These are phyloP conservation scores for Amaranthus tricolor DNA, from an alignment of 179 eudicot species.

Conservation along the genomic window DNA sequence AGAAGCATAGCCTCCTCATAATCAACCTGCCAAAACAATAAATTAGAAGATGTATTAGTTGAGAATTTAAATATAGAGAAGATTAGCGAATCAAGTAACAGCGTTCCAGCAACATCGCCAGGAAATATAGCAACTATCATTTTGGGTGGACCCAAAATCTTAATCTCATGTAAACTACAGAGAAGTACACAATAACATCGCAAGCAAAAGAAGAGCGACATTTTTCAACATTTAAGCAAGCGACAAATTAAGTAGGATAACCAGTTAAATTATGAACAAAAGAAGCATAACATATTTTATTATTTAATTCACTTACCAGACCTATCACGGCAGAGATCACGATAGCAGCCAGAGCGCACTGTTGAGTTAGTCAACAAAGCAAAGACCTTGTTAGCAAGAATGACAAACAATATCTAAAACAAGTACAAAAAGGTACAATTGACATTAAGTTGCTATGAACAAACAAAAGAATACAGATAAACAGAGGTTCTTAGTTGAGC, in stretches of 20 bases:
- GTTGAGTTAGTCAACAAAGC: slow-evolving; percentile 30
- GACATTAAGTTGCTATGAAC: background rate
- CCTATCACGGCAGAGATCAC: slow-evolving; percentile 95
- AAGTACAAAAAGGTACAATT: background rate
- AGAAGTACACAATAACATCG: background rate
- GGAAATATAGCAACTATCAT: background rate
- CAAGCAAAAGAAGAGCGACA: background rate
- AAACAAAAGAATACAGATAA: background rate
- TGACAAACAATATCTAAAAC: slow-evolving; percentile 18
- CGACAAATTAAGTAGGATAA: background rate
- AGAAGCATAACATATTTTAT: background rate
- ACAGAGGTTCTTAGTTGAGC: slow-evolving; percentile 1
- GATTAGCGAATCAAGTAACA: too few species aligned
- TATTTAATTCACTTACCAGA: slow-evolving; percentile 56
- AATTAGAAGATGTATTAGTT: background rate
- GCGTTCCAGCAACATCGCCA: background rate
- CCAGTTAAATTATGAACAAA: background rate
- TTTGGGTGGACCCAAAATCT: background rate
- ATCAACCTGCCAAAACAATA: slow-evolving; percentile 67
- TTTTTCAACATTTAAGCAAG: background rate
- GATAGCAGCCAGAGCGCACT: slow-evolving; percentile 94
- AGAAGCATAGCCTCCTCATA: slow-evolving; percentile 82
- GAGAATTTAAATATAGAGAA: background rate
- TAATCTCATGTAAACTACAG: background rate
- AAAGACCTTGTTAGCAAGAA: slow-evolving; percentile 19